Evolutionary conservation across 2,329 filamentous ascomycete species (phyloP), one percentile per base, ranked within the genome.

Genomic region (Ustulina deusta): DNA sequence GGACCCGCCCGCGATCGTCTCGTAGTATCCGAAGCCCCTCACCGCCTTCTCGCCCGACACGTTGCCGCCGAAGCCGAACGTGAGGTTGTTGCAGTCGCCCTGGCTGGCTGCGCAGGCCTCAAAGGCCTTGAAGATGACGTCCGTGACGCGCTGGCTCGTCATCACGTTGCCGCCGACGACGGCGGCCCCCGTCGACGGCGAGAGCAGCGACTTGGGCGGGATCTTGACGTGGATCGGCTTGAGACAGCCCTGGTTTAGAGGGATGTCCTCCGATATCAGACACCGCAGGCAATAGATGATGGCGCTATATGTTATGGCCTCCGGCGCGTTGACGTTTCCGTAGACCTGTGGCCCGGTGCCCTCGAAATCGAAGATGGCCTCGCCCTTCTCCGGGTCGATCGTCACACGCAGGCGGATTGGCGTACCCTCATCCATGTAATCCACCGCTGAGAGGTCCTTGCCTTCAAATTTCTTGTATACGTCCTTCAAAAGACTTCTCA

Each of bases 261-360:
- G 91, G 11, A 94, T 93, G 72, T 93, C 91, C 74, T 92, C 87
- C 36, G 86, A 89, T 74, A 94, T 93, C 65, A 94, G 83, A 73
- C 89, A 91, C 36, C 91, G 87, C 25, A 94, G 82, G 74, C 90
- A 93, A 82, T 94, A 94, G 73, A 94, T 93, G 73, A 93, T 93
- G 27, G 91, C 91, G 3, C 86, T 90, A 79, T 92, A 93, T 0
- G 91, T 93, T 48, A 94, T 90, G 1, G 91, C 91, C 79, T 92
- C 88, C 0, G 91, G 91, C 0, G 91, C 91, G 74, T 93, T 93
- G 79, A 89, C 90, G 73, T 93, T 93, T 38, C 84, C 90, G 73
- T 92, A 92, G 13, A 92, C 90, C 78, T 94, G 90, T 0, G 90
- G 89, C 0, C 91, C 91, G 0, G 91, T 93, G 20, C 91, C 91